Conservation (phyloP, 2,329 filamentous ascomycete genomes). For the Akanthomyces muscarius region DNA sequence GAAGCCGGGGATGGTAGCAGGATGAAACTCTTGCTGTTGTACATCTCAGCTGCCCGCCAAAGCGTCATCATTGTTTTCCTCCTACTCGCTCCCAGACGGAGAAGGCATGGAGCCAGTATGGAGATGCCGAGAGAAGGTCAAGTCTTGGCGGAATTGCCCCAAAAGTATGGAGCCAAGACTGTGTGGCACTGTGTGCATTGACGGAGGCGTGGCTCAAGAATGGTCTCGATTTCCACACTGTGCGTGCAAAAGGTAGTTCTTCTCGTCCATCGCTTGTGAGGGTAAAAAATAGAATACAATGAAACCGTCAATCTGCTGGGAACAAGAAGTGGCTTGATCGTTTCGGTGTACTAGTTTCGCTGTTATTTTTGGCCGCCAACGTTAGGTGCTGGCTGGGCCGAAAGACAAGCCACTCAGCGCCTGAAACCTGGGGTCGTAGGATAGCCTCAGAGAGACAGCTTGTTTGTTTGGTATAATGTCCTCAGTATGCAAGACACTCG, state of each 20-base stretch:
- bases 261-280: background rate
- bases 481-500: background rate
- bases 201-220: background rate
- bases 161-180: background rate
- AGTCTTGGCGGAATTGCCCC: constrained; percentile 10
- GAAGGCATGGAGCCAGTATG: background rate
- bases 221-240: no score
- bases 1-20: background rate
- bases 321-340: no score
- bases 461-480: background rate
- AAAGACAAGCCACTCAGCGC: no score
- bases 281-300: background rate
- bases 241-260: no score
- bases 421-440: background rate
- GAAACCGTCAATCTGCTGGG: no score
- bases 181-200: constrained; percentile 8
- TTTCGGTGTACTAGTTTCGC: no score
- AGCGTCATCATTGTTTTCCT: background rate
- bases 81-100: background rate
- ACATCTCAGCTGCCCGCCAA: background rate
- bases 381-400: no score
- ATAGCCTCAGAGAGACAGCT: background rate
- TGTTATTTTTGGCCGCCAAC: no score
- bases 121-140: background rate
- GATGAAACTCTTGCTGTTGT: background rate